phyloP scores from a whole-genome alignment of 164 flowering plant genomes.

The Magnolia changhungtana region DNA sequence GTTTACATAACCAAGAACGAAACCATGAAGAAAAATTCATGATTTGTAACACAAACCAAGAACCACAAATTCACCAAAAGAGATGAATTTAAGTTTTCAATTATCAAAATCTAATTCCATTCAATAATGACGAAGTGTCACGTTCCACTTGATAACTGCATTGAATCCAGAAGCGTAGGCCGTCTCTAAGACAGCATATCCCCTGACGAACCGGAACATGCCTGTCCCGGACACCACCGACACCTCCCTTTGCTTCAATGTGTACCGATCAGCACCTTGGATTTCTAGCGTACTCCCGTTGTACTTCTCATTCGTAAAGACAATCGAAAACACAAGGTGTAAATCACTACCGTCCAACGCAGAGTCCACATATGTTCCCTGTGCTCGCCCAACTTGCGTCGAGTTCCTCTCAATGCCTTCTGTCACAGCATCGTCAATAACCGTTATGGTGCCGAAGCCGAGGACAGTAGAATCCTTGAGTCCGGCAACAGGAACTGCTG shows the following conservation, averaged over 20 bases:
- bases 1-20: no score
- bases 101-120: background rate
- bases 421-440: conserved; percentile 9
- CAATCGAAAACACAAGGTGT: conserved; percentile 6
- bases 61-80: no score
- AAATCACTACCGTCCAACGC: conserved; percentile 1
- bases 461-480: background rate
- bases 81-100: no score
- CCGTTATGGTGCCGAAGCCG: conserved; percentile 4
- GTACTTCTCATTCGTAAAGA: conserved; percentile 9
- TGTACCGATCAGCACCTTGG: conserved; percentile 6
- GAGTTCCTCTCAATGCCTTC: conserved; percentile 10
- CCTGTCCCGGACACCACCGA: conserved; percentile 14
- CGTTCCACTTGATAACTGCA: conserved; percentile 11
- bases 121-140: conserved; percentile 1
- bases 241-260: conserved; percentile 10
- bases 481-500: background rate
- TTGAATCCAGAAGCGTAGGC: background rate
- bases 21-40: no score
- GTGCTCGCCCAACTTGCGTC: conserved; percentile 14
- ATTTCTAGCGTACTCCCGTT: conserved; percentile 17
- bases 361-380: conserved; percentile 6
- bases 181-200: conserved; percentile 6
- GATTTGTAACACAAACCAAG: no score
- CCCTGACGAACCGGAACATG: conserved; percentile 7